Conservation (phyloP, 1,284 basidiomycete genomes). For the Apiotrichum sp. region DNA sequence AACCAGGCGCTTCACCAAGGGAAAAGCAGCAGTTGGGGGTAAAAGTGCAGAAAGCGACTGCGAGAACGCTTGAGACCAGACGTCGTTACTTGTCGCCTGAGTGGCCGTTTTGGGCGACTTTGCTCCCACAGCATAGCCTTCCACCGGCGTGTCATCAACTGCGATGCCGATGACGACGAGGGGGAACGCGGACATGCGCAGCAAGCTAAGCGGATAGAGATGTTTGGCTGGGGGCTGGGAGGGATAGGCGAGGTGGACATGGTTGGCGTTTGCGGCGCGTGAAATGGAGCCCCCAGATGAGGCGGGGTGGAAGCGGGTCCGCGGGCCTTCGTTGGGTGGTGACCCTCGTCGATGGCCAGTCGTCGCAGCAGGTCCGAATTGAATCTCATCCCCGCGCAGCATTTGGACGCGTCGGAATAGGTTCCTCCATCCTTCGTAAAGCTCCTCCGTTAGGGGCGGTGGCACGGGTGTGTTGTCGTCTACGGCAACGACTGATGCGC, state of each 20-base stretch:
- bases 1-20: constrained; percentile 54
- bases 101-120: background rate
- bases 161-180: constrained; percentile 41
- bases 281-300: constrained; percentile 23
- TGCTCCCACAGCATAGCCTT: background rate
- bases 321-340: constrained; percentile 9
- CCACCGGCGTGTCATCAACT: constrained; percentile 21
- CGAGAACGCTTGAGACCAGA: constrained; percentile 27
- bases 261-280: constrained; percentile 28
- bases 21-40: constrained; percentile 62
- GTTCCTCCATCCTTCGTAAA: constrained; percentile 26
- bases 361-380: constrained; percentile 3
- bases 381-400: constrained; percentile 38
- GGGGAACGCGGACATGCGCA: constrained; percentile 37
- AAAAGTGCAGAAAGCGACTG: constrained; percentile 37
- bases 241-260: constrained; percentile 38
- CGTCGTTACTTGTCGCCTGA: background rate
- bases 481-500: background rate
- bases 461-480: constrained; percentile 1
- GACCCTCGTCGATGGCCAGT: background rate
- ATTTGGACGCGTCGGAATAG: constrained; percentile 32
- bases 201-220: constrained; percentile 33
- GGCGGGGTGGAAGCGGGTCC: constrained; percentile 30
- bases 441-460: constrained; percentile 16
- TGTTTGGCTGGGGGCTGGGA: constrained; percentile 31